These are phyloP conservation scores for Zychaea mexicana DNA, from an alignment of 371 early-diverging fungal species.

Conservation along the genomic window DNA sequence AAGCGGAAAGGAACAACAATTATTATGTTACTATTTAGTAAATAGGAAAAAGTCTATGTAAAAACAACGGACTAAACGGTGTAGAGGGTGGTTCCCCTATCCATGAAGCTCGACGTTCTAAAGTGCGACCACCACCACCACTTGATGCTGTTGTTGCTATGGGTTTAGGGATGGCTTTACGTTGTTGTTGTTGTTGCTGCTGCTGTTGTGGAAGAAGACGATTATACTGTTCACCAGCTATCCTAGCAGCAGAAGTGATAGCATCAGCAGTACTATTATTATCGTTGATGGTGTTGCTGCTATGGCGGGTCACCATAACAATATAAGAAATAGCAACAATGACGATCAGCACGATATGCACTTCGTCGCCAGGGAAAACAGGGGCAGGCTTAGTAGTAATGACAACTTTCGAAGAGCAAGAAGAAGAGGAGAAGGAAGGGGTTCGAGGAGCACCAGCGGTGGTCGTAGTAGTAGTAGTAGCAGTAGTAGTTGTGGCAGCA, in stretches of 20 bases:
- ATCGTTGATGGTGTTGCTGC: neutral
- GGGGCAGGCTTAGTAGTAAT: too few species aligned
- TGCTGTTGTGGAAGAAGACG: neutral
- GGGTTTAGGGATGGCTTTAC: neutral
- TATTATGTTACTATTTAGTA: slow-evolving; percentile 9
- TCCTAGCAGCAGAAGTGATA: neutral
- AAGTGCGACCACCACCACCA: neutral
- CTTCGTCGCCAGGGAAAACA: neutral
- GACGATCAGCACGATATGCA: neutral
- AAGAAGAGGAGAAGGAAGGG: too few species aligned
- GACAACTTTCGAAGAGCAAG: too few species aligned
- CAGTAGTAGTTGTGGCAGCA: neutral
- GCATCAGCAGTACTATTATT: neutral
- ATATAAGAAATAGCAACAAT: neutral
- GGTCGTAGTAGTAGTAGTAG: neutral
- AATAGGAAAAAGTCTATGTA: slow-evolving; percentile 10
- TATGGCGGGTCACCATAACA: neutral
- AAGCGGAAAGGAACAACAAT: too few species aligned
- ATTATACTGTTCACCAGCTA: too few species aligned
- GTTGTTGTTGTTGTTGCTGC: neutral
- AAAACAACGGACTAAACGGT: slow-evolving; percentile 9
- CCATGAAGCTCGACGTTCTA: neutral
- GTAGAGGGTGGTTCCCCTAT: slow-evolving; percentile 10
- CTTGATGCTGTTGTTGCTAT: neutral
- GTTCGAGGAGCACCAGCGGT: too few species aligned